phyloP scores from a whole-genome alignment of 2,329 filamentous ascomycete genomes.

The Phaeophleospora eucalypticola region DNA sequence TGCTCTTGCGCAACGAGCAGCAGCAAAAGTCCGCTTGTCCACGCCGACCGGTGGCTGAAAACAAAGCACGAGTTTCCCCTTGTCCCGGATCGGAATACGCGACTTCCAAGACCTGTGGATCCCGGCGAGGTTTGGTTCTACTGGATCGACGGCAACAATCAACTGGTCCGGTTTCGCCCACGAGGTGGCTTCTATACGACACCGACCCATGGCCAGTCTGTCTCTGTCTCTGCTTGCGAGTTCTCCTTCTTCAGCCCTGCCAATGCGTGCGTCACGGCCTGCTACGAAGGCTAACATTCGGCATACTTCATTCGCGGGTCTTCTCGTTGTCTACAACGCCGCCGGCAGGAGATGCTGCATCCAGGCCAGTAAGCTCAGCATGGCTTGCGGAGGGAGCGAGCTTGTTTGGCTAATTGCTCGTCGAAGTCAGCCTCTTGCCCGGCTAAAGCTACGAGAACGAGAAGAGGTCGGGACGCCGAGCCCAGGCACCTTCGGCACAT shows the following conservation, averaged over 20 bases:
- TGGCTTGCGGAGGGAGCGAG: background rate
- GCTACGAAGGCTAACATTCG: background rate
- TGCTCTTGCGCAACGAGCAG: slow-evolving; percentile 3
- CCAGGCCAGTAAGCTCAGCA: background rate
- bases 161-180: background rate
- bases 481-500: background rate
- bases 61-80: no score
- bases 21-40: background rate
- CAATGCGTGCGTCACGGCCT: background rate
- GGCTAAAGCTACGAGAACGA: background rate
- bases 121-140: background rate
- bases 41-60: background rate
- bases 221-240: no score
- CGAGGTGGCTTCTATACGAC: no score
- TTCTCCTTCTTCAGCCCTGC: no score
- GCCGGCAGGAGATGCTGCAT: no score
- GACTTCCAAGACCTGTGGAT: background rate
- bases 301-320: background rate
- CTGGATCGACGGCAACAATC: background rate
- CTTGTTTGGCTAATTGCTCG: background rate
- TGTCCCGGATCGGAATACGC: no score
- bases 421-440: background rate
- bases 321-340: background rate
- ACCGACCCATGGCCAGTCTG: no score
- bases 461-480: background rate